Evolutionary conservation across 2,329 filamentous ascomycete species (phyloP), one percentile per base, ranked within the genome.

Genomic region (Fusarium sp.): DNA sequence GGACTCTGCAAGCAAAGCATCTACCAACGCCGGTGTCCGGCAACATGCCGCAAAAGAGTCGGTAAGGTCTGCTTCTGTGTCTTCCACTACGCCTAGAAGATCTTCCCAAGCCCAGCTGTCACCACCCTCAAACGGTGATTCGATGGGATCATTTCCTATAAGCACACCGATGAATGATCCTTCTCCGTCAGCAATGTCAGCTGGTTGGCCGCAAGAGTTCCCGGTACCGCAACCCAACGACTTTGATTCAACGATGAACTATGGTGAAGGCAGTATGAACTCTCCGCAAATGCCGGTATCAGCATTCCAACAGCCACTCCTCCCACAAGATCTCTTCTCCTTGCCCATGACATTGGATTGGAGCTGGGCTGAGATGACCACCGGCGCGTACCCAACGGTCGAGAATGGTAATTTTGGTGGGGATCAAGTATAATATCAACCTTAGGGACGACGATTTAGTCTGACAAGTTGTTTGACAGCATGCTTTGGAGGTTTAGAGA

Each of bases 321-420:
- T 98, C 24, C 95, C 96, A 7, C 94, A 95, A 75, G 96, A 98
- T 81, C 81, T 98, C 27, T 99, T 96, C 90, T 92, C 95, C 79
- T 91, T 98, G 88, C 95, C 95, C 2, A 97, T 97, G 91, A 97
- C 93, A 5, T 86, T 98, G 24, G 95, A 98, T 78, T 98, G 95
- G 94, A 94, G 88, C 76, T 91, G 88, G 87, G 88, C 88, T 3
- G 89, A 90, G 78, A 89, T 91, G 84, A 90, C 87, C 32, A 88
- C 88, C n/a, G 89, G 88, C 12, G 84, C 85, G 4, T 90, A 90
- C 72, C 88, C 89, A 14, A 86, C 86, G 27, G 89, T 90, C 43
- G 89, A 91, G 75, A 91, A 90, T 68, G 88, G 88, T 8, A 86
- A 84, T 63, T 86, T 85, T 74, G 81, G 79, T 8, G 66, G 71